A percentile compares a stretch with the other conserved stretches of the same genome.
phyloP scores from a whole-genome alignment of 2,329 filamentous ascomycete species.

The Penicillium sp. region DNA sequence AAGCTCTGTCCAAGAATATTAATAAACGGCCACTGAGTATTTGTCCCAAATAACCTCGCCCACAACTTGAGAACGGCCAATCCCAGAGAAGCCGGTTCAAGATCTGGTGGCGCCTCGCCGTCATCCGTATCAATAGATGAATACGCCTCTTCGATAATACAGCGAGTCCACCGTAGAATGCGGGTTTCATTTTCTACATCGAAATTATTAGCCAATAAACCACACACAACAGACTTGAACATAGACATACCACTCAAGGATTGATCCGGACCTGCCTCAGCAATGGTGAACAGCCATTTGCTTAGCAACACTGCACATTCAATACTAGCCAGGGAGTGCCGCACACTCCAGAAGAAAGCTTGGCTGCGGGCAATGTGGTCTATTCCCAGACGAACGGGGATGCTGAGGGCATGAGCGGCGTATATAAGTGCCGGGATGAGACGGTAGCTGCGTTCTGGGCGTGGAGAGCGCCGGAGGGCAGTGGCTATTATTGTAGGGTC shows the following conservation, averaged over 20 bases:
- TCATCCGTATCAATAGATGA: conserved; percentile 29
- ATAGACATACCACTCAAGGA: conserved; percentile 24
- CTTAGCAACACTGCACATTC: conserved; percentile 42
- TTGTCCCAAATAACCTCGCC: conserved; percentile 30
- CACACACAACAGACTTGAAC: not conserved
- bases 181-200: conserved; percentile 29
- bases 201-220: not conserved
- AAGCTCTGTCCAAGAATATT: conserved; percentile 31
- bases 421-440: conserved; percentile 65
- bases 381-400: conserved; percentile 42
- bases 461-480: conserved; percentile 57
- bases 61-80: conserved; percentile 30
- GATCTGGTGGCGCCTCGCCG: conserved; percentile 18
- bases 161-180: conserved; percentile 31
- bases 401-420: conserved; percentile 65
- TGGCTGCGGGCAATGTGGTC: conserved; percentile 37
- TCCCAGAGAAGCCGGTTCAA: conserved; percentile 26
- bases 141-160: conserved; percentile 33
- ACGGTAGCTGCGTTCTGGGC: conserved; percentile 57
- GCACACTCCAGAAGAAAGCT: conserved; percentile 38
- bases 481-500: conserved; percentile 61
- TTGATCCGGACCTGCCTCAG: conserved; percentile 24
- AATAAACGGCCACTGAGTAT: conserved; percentile 35
- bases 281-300: conserved; percentile 43
- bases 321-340: conserved; percentile 34